Evolutionary conservation across 768 basidiomycete genomes (phyloP), one percentile per base, ranked within the genome.

Genomic region (button mushroom (Agaricus bisporus)): DNA sequence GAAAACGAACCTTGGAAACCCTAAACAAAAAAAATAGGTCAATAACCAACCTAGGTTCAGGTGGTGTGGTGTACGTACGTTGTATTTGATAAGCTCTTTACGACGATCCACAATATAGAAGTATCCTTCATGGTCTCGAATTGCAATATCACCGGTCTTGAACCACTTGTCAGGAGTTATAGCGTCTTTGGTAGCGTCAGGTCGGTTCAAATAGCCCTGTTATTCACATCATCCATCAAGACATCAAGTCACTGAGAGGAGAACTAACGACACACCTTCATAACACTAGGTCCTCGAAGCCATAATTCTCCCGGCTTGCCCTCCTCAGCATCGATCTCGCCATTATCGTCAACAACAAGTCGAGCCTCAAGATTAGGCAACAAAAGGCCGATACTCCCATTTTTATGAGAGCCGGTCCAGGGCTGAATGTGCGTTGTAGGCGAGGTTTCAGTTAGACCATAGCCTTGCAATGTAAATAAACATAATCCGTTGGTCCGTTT

Each of bases 111-210:
- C 83, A 48, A 90, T 86, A 58, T 74, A 79, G 64, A 83, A 89
- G 63, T 75, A 88, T 0, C 91, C 92, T 0, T 91, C 82, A 2
- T 66, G 54, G 56, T 91, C 86, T 11, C 80, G 68, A 15, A 76
- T 64, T 1, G 79, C 87, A 47, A 95, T 79, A 64, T 95, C 93
- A 1, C 93, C 91, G 0, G 92, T 94, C 74, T 87, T 91, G 72
- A 92, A 85, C 90, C 90, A 97, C 3, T 81, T 77, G 46, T 90
- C 86, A 0, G 67, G 66, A 15, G 53, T 54, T 58, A 95, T 85
- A 5, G 83, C 68, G 12, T 82, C 76, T 20, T 71, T 68, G 1
- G 91, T 95, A 3, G 91, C 90, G 28, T 71, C 69, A 2, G 73
- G 69, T 56, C 94, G 90, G 59, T 83, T 83, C 57, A 86, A 67